Conservation (phyloP, 2,329 filamentous ascomycete genomes). For the Trichoderma oligosporum region DNA sequence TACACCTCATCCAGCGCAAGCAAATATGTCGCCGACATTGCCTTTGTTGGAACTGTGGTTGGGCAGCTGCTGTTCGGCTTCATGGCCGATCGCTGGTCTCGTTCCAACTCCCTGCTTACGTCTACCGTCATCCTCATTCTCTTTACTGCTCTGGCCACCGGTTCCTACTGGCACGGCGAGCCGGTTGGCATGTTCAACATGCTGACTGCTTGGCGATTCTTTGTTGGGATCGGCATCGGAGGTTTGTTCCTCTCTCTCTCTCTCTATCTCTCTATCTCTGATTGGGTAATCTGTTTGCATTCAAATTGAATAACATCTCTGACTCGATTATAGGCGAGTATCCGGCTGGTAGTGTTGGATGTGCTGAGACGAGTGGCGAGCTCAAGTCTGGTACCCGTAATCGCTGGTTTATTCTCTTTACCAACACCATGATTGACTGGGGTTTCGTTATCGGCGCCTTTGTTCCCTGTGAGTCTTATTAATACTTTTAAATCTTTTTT, state of each 20-base stretch:
- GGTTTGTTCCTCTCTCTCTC: constrained; percentile 38
- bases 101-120: constrained; percentile 74
- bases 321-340: constrained; percentile 55
- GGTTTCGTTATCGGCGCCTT: constrained; percentile 80
- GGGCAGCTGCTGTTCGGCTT: constrained; percentile 80
- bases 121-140: constrained; percentile 81
- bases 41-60: constrained; percentile 81
- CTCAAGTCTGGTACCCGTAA: constrained; percentile 78
- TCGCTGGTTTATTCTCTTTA: constrained; percentile 87
- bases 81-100: constrained; percentile 77
- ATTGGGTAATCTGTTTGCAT: too few species aligned
- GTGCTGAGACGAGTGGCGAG: constrained; percentile 79
- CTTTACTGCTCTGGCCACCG: constrained; percentile 76
- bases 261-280: too few species aligned
- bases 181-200: constrained; percentile 68
- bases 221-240: constrained; percentile 76
- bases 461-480: constrained; percentile 54
- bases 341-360: constrained; percentile 77
- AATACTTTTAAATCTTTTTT: too few species aligned
- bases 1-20: constrained; percentile 67
- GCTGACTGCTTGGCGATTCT: constrained; percentile 79
- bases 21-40: constrained; percentile 74
- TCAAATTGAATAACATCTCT: background rate
- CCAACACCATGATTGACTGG: constrained; percentile 79
- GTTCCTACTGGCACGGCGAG: constrained; percentile 69